Conservation (phyloP, 2,329 filamentous ascomycete genomes). For the Biscogniauxia sp. region DNA sequence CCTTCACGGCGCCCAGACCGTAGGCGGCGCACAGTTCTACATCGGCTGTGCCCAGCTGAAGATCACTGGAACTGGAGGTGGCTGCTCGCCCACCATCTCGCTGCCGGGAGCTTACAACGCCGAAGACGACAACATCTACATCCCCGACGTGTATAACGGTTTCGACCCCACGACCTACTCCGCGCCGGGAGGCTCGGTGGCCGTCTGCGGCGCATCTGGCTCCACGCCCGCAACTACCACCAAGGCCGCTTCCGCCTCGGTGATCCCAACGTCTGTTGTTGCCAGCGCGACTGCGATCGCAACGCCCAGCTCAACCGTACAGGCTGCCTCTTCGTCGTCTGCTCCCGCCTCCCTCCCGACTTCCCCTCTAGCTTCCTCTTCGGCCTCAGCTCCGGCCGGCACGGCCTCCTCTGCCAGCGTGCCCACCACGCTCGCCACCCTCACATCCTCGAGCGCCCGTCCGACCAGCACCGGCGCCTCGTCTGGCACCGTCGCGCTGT, state of each 20-base stretch:
- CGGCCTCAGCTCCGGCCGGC: not conserved
- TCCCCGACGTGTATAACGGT: constrained; percentile 31
- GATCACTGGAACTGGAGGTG: constrained; percentile 28
- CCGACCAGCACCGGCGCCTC: not conserved
- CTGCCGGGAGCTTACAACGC: constrained; percentile 31
- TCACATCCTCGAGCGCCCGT: constrained; percentile 4
- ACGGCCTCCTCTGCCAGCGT: not conserved
- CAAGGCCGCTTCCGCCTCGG: not conserved
- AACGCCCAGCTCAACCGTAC: not conserved
- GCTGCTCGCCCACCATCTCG: constrained; percentile 30
- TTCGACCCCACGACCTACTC: constrained; percentile 32
- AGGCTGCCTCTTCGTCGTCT: not conserved
- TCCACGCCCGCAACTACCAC: not conserved
- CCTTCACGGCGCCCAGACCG: constrained; percentile 26
- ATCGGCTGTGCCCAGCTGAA: constrained; percentile 32
- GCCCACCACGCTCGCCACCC: constrained; percentile 10
- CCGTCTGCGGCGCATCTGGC: constrained; percentile 12
- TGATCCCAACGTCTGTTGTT: not conserved
- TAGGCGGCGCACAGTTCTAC: constrained; percentile 31
- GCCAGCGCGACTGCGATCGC: not conserved
- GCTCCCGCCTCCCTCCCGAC: not conserved
- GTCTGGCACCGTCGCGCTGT: constrained; percentile 5
- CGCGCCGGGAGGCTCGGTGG: constrained; percentile 24
- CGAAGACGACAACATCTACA: constrained; percentile 27
- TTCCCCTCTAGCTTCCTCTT: too few species aligned